phyloP scores from a whole-genome alignment of 2,329 filamentous ascomycete genomes.

The Penicillium janthinellum region DNA sequence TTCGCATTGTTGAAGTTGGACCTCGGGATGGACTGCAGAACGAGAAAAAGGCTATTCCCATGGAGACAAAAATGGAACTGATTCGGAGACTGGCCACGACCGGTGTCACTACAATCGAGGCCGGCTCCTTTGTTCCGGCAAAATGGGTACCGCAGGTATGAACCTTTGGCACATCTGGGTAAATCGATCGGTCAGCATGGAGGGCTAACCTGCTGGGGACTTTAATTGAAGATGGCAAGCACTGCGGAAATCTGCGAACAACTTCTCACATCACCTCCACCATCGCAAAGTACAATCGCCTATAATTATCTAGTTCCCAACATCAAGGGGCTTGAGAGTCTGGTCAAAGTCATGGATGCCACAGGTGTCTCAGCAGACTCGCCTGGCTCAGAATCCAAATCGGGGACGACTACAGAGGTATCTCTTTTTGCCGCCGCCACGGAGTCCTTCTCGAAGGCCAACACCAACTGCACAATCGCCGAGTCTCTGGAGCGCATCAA shows the following conservation, averaged over 20 bases:
- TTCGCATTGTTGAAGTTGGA: constrained; percentile 57
- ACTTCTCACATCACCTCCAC: constrained; percentile 54
- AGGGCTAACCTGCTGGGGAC: background rate
- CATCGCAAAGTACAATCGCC: constrained; percentile 55
- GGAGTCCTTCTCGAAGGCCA: constrained; percentile 65
- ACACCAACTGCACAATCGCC: constrained; percentile 66
- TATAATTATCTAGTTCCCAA: constrained; percentile 70
- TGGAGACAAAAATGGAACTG: constrained; percentile 53
- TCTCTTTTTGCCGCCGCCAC: constrained; percentile 68
- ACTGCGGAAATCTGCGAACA: constrained; percentile 62
- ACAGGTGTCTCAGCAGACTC: constrained; percentile 38
- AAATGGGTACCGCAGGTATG: constrained; percentile 58
- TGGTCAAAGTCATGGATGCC: constrained; percentile 56
- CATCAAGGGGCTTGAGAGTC: constrained; percentile 61
- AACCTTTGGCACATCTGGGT: constrained; percentile 8
- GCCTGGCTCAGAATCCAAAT: constrained; percentile 30
- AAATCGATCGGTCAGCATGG: background rate
- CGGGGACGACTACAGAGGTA: constrained; percentile 53
- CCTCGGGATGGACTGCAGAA: constrained; percentile 58
- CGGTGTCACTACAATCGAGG: constrained; percentile 54
- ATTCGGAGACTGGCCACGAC: constrained; percentile 51
- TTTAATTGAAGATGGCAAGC: constrained; percentile 60
- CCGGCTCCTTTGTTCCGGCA: constrained; percentile 56
- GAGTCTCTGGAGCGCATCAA: constrained; percentile 62
- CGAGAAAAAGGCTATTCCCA: constrained; percentile 52